A percentile compares a stretch with the other conserved stretches of the same genome.
Evolutionary conservation across 2,329 filamentous ascomycete genomes (phyloP).

Genomic region (Ceratocystis cubensis): DNA sequence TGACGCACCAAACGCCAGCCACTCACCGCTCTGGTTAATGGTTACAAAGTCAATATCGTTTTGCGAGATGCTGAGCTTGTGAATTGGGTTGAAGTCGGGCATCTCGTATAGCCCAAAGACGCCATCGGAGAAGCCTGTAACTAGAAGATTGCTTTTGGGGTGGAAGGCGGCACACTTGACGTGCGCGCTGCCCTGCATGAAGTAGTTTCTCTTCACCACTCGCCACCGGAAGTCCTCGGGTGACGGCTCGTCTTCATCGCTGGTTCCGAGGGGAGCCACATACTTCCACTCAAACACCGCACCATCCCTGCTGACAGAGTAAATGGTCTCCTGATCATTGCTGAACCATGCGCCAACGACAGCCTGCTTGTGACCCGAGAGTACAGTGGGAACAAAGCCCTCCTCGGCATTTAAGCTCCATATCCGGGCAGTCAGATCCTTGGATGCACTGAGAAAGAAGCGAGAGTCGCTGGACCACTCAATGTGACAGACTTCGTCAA

Average conservation of each 20-base stretch:
- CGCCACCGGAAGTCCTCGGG: slow-evolving; percentile 62
- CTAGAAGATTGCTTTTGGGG: slow-evolving; percentile 74
- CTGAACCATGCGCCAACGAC: slow-evolving; percentile 97
- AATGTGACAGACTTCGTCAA: slow-evolving; percentile 72
- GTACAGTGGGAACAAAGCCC: slow-evolving; percentile 75
- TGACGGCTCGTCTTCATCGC: slow-evolving; percentile 37
- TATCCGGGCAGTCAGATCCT: slow-evolving; percentile 83
- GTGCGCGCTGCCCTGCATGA: slow-evolving; percentile 79
- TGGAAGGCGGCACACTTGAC: slow-evolving; percentile 89
- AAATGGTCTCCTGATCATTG: slow-evolving; percentile 85
- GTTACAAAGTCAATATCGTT: slow-evolving; percentile 92
- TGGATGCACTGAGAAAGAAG: slow-evolving; percentile 86
- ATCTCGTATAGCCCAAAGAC: slow-evolving; percentile 90
- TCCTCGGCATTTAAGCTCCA: slow-evolving; percentile 86
- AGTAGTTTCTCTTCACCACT: slow-evolving; percentile 83
- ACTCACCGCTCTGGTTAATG: slow-evolving; percentile 88
- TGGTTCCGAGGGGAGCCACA: slow-evolving; percentile 33
- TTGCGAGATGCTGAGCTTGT: slow-evolving; percentile 85
- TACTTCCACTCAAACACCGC: slow-evolving; percentile 92
- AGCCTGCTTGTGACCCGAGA: slow-evolving; percentile 81
- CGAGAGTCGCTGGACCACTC: slow-evolving; percentile 94
- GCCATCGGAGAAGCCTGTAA: slow-evolving; percentile 90
- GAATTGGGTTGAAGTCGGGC: slow-evolving; percentile 90
- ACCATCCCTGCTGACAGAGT: slow-evolving; percentile 94
- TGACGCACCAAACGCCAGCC: slow-evolving; percentile 92